Base-by-base conservation (phyloP, 305 asterid species). In the Rubia occidens region DNA sequence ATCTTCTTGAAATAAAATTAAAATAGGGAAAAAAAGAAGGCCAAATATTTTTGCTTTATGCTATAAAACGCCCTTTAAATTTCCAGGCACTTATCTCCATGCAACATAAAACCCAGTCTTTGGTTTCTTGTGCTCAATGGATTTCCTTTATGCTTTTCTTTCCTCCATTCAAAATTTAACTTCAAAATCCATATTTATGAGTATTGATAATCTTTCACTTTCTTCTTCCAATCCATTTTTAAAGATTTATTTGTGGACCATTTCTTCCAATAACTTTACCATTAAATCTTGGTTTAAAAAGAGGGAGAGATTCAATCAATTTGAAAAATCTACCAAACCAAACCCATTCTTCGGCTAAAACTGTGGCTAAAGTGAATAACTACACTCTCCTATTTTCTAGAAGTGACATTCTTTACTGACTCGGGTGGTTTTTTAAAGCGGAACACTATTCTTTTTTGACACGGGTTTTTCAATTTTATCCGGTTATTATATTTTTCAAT, bases 101-200 rank as follows among this genome's bases (percentile, higher is more conserved):
- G 82, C 82, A 79, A 64, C 40, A 75, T 78, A 83, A 86, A 86
- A 76, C 74, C 68, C 68, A 67, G 83, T 82, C 84, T 78, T 60
- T 86, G 89, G 86, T 86, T 84, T 79, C 84, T 87, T 83, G 85
- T 77, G 87, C 90, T 90, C 62, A 75, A 73, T 86, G 85, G 81
- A 54, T 78, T 73, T 74, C 81, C 92, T 88, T 90, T 90, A 81
- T 81, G 87, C 85, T 85, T 89, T 86, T 83, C 80, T 84, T 83
- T 76, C 72, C 76, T 77, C 49, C 76, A 40, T 82, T 83, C 86
- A 77, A 85, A 82, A 67, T 72, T 71, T 45, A 51, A 69, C 17
- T 39, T 9, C 59, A 21, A 11, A 18, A 71, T 47, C 43, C 10
- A 49, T 17, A 32, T 10, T 6, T 20, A 59, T 68, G 76, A 74